Evolutionary conservation across 768 basidiomycete species (phyloP).

Genomic region (Pulveroboletus sp.): DNA sequence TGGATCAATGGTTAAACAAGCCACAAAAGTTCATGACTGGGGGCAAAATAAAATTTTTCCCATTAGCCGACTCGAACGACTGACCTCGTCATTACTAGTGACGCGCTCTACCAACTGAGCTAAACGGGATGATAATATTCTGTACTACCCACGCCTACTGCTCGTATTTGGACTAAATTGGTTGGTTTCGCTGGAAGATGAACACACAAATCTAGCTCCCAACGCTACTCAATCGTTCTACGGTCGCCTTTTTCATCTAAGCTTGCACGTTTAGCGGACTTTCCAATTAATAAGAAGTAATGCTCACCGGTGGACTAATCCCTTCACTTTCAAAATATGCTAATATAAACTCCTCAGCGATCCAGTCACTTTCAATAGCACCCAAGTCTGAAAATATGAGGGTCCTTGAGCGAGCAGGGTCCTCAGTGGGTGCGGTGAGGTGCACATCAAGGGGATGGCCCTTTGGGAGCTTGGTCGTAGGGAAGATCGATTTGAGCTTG

Average conservation of each 20-base stretch:
- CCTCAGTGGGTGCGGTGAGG: slow-evolving; percentile 48
- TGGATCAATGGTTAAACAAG: too few species aligned
- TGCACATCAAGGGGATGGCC: slow-evolving; percentile 66
- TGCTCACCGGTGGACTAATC: slow-evolving; percentile 65
- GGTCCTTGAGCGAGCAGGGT: slow-evolving; percentile 44
- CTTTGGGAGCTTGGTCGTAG: slow-evolving; percentile 62
- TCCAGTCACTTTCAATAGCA: slow-evolving; percentile 65
- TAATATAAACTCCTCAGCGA: slow-evolving; percentile 65
- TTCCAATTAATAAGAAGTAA: neutral
- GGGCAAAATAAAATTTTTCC: slow-evolving; percentile 21
- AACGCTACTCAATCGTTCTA: slow-evolving; percentile 22
- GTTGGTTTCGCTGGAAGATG: too few species aligned
- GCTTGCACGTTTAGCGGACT: neutral
- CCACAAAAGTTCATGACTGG: too few species aligned
- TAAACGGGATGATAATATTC: slow-evolving; percentile 27
- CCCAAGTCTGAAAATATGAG: slow-evolving; percentile 72
- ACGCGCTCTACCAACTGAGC: slow-evolving; percentile 57
- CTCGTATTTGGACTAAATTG: too few species aligned
- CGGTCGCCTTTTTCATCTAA: slow-evolving; percentile 27
- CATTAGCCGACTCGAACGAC: slow-evolving; percentile 60
- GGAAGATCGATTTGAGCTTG: slow-evolving; percentile 72
- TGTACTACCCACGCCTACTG: too few species aligned
- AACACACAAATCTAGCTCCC: slow-evolving; percentile 11
- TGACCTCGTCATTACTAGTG: slow-evolving; percentile 70
- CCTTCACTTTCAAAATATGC: slow-evolving; percentile 71